Conservation (phyloP, 73 alveolate genomes). For the Stentor roeselii region DNA sequence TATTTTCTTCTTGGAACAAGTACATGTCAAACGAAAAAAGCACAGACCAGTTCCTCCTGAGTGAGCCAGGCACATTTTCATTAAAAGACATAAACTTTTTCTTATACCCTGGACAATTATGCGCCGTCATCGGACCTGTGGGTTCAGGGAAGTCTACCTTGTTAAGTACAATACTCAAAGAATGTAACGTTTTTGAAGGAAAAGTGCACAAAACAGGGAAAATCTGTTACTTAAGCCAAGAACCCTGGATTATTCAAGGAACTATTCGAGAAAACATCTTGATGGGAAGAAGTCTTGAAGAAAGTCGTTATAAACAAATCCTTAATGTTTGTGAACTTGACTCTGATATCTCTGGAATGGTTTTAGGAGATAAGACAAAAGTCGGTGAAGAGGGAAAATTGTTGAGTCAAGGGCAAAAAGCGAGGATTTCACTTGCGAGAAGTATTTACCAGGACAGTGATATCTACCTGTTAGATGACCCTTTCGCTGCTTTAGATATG, state of each 20-base stretch:
- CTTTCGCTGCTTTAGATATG: slow-evolving; percentile 91
- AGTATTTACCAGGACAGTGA: slow-evolving; percentile 88
- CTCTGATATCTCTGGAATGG: slow-evolving; percentile 64
- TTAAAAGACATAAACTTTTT: not conserved
- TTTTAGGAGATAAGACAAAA: slow-evolving; percentile 81
- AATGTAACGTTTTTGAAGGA: not conserved
- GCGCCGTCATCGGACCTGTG: not conserved
- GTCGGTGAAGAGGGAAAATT: slow-evolving; percentile 93
- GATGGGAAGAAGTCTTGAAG: slow-evolving; percentile 62
- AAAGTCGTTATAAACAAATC: slow-evolving; percentile 55
- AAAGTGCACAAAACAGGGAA: slow-evolving; percentile 59
- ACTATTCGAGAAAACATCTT: slow-evolving; percentile 79
- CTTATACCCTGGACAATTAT: not conserved
- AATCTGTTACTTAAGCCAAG: slow-evolving; percentile 62
- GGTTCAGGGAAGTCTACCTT: not conserved
- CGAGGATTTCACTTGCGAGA: slow-evolving; percentile 92
- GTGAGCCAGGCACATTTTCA: not conserved
- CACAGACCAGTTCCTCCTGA: not conserved
- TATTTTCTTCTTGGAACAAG: not conserved
- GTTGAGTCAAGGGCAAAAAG: slow-evolving; percentile 94
- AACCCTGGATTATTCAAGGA: slow-evolving; percentile 80
- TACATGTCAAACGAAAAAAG: not conserved
- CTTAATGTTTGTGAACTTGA: slow-evolving; percentile 66
- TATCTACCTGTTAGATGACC: slow-evolving; percentile 88
- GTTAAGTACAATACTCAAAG: not conserved